These are phyloP conservation scores for Solanum rostratum DNA, from an alignment of 257 asterid species.

Conservation along the genomic window DNA sequence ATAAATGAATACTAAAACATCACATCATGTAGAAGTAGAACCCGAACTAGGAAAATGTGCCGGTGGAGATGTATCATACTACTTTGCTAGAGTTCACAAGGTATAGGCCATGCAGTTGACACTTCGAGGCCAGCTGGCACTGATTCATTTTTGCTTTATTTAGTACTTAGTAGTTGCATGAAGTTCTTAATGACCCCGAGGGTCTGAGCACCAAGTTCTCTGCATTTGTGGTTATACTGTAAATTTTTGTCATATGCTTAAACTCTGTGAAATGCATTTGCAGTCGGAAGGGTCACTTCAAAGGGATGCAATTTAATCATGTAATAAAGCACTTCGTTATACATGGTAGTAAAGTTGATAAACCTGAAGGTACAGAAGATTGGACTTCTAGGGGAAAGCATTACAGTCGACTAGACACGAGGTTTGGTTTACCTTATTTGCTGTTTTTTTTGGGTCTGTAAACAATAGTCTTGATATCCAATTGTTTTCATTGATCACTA, in stretches of 20 bases:
- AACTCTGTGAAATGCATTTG: constrained; percentile 8
- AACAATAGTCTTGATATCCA: not conserved
- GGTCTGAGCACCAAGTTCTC: not conserved
- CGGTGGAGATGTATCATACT: not conserved
- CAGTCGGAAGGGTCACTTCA: constrained; percentile 72
- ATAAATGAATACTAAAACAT: not conserved
- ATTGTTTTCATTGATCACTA: not conserved
- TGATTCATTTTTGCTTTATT: not conserved
- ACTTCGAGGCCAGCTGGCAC: not conserved
- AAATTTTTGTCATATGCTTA: not conserved
- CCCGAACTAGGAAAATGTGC: not conserved
- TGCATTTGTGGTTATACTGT: not conserved
- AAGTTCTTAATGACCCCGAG: not conserved
- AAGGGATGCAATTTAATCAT: constrained; percentile 78
- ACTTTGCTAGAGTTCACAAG: not conserved
- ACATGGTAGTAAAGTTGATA: constrained; percentile 77
- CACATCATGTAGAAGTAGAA: not conserved
- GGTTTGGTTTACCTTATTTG: constrained; percentile 32
- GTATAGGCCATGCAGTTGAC: not conserved
- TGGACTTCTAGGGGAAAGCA: constrained; percentile 93
- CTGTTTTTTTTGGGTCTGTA: not conserved
- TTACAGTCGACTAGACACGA: constrained; percentile 76
- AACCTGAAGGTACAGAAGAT: constrained; percentile 58
- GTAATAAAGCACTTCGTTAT: constrained; percentile 85
- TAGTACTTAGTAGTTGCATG: not conserved